Conservation (phyloP, 2,329 filamentous ascomycete species). For the Aureobasidium mangrovei region DNA sequence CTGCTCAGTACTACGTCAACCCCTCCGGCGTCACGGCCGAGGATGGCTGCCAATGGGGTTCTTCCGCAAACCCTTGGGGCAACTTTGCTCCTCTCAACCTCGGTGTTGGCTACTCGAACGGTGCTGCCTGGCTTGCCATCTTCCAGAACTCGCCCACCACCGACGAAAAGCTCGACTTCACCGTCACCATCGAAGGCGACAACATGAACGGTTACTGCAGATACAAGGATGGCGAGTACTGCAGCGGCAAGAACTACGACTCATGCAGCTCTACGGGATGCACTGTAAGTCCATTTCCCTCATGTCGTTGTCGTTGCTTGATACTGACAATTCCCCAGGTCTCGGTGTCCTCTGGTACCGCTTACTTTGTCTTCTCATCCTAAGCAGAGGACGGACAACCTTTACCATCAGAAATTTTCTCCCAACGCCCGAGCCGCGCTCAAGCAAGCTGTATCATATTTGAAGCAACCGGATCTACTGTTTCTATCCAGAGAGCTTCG, state of each 20-base stretch:
- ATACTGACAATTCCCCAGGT: constrained; percentile 31
- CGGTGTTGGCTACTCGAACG: constrained; percentile 64
- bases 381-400: constrained; percentile 1
- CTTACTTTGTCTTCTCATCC: constrained; percentile 37
- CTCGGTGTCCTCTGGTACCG: constrained; percentile 40
- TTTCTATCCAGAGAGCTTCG: not conserved
- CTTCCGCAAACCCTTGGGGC: constrained; percentile 49
- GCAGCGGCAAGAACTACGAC: constrained; percentile 37
- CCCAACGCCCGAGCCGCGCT: constrained; percentile 1
- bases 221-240: constrained; percentile 57
- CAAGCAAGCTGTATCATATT: constrained; percentile 5
- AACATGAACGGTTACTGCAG: constrained; percentile 52
- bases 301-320: not conserved
- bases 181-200: constrained; percentile 67
- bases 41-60: constrained; percentile 70
- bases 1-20: constrained; percentile 97
- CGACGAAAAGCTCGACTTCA: constrained; percentile 61
- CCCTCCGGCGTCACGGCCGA: constrained; percentile 58
- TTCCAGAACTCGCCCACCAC: constrained; percentile 78
- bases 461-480: not conserved
- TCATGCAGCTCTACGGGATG: constrained; percentile 55
- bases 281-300: constrained; percentile 56
- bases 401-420: not conserved
- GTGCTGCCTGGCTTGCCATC: constrained; percentile 70
- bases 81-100: constrained; percentile 87